These are phyloP conservation scores for Trichoderma lentiforme DNA, from an alignment of 2,329 filamentous ascomycete genomes.

Conservation along the genomic window DNA sequence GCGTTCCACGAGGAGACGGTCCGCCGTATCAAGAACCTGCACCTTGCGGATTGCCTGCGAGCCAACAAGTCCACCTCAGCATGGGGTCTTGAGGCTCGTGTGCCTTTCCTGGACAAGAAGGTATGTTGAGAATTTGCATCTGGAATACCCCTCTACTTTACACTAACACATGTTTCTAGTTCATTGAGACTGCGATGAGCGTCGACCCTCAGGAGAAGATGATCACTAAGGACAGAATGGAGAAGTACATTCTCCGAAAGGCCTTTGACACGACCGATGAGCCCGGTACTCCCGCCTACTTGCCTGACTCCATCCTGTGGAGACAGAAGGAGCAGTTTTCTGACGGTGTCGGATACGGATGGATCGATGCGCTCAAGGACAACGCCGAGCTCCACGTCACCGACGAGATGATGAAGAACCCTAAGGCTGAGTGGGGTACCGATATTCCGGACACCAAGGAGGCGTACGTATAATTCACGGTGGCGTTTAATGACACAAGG, in stretches of 20 bases:
- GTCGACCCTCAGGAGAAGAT: constrained; percentile 94
- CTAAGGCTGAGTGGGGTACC: constrained; percentile 89
- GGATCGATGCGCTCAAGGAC: constrained; percentile 97
- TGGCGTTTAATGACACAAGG: background rate
- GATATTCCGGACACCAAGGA: constrained; percentile 97
- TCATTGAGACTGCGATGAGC: constrained; percentile 89
- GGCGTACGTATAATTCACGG: constrained; percentile 55
- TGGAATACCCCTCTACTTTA: background rate
- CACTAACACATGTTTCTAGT: constrained; percentile 44
- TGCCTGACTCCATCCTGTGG: constrained; percentile 96
- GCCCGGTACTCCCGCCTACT: constrained; percentile 75
- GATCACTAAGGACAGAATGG: constrained; percentile 83
- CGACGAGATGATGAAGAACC: constrained; percentile 98
- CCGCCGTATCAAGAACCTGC: constrained; percentile 91
- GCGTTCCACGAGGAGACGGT: constrained; percentile 97
- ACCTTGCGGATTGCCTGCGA: constrained; percentile 91
- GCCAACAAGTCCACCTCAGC: constrained; percentile 99
- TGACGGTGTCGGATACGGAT: constrained; percentile 96
- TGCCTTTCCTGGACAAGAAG: constrained; percentile 95
- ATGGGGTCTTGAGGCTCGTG: constrained; percentile 96
- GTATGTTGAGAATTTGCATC: constrained; percentile 25
- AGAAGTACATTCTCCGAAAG: constrained; percentile 98
- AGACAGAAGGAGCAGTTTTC: constrained; percentile 99
- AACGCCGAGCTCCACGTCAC: constrained; percentile 84
- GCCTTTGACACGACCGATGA: constrained; percentile 93